phyloP scores from a whole-genome alignment of 2,329 filamentous ascomycete genomes.

The Aspergillus quadricinctus region DNA sequence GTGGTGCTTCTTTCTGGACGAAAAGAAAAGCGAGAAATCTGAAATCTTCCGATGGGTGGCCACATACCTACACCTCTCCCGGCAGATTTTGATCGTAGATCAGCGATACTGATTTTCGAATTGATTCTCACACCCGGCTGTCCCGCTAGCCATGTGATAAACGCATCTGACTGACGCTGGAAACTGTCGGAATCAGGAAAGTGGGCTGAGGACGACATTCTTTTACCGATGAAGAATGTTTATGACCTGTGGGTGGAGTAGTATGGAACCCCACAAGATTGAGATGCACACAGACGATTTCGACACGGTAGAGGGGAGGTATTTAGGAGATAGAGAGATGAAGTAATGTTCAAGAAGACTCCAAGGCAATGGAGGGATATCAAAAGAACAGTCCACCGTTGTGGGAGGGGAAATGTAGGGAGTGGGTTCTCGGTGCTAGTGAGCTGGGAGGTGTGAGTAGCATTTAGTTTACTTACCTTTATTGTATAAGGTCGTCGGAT shows the following conservation, averaged over 20 bases:
- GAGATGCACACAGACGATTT: neutral
- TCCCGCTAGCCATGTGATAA: conserved; percentile 54
- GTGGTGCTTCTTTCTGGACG: neutral
- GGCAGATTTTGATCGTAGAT: conserved; percentile 53
- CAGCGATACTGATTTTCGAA: conserved; percentile 54
- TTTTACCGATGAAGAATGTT: conserved; percentile 7
- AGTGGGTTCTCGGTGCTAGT: conserved; percentile 2
- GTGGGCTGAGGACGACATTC: conserved; percentile 34
- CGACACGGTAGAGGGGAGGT: no score
- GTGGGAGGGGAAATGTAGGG: conserved; percentile 10
- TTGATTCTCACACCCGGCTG: conserved; percentile 52
- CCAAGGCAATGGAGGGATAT: neutral
- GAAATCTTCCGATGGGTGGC: conserved; percentile 19
- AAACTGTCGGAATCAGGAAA: conserved; percentile 37
- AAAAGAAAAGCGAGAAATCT: conserved; percentile 11
- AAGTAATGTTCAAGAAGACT: neutral
- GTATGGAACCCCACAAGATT: neutral
- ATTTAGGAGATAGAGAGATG: neutral
- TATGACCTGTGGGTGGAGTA: neutral
- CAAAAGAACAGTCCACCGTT: neutral
- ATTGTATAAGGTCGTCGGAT: conserved; percentile 22
- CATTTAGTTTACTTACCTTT: conserved; percentile 1
- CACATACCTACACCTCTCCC: conserved; percentile 62
- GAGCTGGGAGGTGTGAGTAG: conserved; percentile 8
- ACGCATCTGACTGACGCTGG: conserved; percentile 46